Evolutionary conservation across 495 filamentous ascomycete species (phyloP).

Genomic region (Aspergillus avenaceus): DNA sequence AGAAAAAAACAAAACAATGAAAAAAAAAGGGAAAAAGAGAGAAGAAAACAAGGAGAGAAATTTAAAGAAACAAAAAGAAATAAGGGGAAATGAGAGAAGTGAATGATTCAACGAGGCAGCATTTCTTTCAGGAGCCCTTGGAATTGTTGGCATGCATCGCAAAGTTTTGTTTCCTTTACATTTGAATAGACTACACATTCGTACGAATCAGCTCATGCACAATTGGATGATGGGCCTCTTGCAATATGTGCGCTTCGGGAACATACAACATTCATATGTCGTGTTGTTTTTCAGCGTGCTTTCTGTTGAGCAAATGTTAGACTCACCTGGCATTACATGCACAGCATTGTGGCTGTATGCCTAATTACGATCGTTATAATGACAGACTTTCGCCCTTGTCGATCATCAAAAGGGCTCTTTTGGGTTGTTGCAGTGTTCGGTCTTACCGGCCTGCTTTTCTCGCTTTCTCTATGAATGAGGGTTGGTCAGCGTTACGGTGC

Average conservation of each 20-base stretch:
- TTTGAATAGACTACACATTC: slow-evolving; percentile 24
- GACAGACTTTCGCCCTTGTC: background rate
- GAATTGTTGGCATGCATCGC: slow-evolving; percentile 9
- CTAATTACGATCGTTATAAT: slow-evolving; percentile 11
- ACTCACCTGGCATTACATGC: slow-evolving; percentile 4
- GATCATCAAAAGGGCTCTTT: slow-evolving; percentile 11
- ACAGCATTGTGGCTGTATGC: background rate
- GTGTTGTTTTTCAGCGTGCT: slow-evolving; percentile 2
- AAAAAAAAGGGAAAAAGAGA: slow-evolving; percentile 5
- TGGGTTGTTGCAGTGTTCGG: background rate
- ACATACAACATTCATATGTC: background rate
- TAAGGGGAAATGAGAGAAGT: background rate
- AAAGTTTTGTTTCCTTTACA: slow-evolving; percentile 16
- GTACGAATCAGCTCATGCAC: background rate
- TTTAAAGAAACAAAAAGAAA: too few relatives aligned
- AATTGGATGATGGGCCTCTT: background rate
- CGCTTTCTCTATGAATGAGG: slow-evolving; percentile 11
- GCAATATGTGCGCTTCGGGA: background rate
- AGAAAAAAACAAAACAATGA: background rate
- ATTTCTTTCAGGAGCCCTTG: slow-evolving; percentile 4
- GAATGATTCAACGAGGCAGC: too few relatives aligned
- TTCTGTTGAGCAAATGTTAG: slow-evolving; percentile 9
- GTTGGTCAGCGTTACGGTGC: slow-evolving; percentile 21
- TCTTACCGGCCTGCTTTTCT: slow-evolving; percentile 13
- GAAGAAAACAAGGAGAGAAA: too few relatives aligned